Evolutionary conservation across 768 basidiomycete species (phyloP).

Genomic region (Pholiota microspora): DNA sequence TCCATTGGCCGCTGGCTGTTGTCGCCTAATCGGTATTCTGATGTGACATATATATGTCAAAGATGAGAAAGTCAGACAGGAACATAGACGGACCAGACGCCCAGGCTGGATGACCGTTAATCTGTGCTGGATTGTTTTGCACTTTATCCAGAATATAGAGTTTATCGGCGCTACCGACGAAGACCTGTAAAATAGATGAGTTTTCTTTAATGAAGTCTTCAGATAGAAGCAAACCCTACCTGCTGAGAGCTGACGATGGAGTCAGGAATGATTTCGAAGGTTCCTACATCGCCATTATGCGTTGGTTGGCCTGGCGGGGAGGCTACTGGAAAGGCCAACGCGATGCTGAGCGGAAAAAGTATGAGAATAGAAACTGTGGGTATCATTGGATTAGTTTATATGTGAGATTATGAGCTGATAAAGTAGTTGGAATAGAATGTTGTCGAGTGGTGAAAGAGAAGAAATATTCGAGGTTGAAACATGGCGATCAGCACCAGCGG

Average conservation of each 20-base stretch:
- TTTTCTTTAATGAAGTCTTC: not conserved
- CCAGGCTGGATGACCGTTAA: conserved; percentile 72
- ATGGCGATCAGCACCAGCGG: too few species aligned
- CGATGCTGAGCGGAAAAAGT: conserved; percentile 1
- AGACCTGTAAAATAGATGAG: conserved; percentile 30
- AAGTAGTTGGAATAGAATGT: not conserved
- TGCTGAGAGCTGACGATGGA: conserved; percentile 74
- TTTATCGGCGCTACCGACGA: conserved; percentile 42
- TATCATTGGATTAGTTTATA: not conserved
- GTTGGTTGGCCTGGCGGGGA: conserved; percentile 45
- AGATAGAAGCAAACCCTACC: conserved; percentile 30
- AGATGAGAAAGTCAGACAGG: not conserved
- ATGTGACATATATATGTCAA: not conserved
- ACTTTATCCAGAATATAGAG: conserved; percentile 74
- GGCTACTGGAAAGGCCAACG: conserved; percentile 3
- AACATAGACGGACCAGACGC: conserved; percentile 46
- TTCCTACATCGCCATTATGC: conserved; percentile 41
- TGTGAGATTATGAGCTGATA: not conserved
- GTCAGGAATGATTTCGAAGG: conserved; percentile 64
- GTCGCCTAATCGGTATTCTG: conserved; percentile 53
- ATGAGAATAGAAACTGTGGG: not conserved
- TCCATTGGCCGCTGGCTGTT: conserved; percentile 72
- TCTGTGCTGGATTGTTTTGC: conserved; percentile 62
- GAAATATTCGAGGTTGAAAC: too few species aligned
- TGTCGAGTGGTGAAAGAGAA: too few species aligned